Evolutionary conservation across 164 flowering plant genomes (phyloP).

Genomic region (Magnolia changhungtana): DNA sequence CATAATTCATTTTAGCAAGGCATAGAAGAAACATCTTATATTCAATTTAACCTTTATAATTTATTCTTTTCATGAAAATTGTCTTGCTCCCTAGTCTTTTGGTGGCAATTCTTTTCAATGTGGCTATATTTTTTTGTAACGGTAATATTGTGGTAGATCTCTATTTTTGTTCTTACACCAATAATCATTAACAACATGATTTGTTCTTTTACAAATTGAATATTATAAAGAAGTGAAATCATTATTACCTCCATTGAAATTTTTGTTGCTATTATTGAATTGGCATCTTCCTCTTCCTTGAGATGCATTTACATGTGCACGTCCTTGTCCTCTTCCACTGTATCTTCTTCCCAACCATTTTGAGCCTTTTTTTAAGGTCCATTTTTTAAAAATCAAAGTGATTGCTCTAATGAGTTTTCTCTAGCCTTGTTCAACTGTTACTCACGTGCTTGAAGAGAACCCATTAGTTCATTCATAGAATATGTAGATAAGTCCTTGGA

Average conservation of each 20-base stretch:
- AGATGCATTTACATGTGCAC: background rate
- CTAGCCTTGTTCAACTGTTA: background rate
- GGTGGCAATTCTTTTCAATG: background rate
- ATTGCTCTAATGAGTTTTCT: slow-evolving; percentile 3
- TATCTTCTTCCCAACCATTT: too few relatives aligned
- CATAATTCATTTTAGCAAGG: background rate
- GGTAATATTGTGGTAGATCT: background rate
- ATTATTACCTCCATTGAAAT: too few relatives aligned
- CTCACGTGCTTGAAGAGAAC: slow-evolving; percentile 12
- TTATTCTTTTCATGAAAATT: slow-evolving; percentile 2
- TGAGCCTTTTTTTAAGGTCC: background rate
- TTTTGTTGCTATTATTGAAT: background rate
- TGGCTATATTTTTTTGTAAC: slow-evolving; percentile 2
- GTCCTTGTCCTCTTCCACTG: background rate
- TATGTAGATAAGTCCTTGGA: slow-evolving; percentile 3
- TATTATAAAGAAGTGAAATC: background rate
- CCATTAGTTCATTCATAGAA: slow-evolving; percentile 9
- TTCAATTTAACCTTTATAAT: background rate
- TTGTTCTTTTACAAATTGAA: background rate
- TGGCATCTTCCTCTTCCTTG: background rate
- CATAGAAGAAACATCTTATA: slow-evolving; percentile 4
- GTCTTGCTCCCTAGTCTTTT: background rate
- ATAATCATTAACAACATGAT: background rate
- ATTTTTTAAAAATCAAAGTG: background rate
- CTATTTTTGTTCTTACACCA: background rate